These are phyloP conservation scores for Thalassiosira gravida DNA, from an alignment of 352 stramenopile genomes.

Conservation along the genomic window DNA sequence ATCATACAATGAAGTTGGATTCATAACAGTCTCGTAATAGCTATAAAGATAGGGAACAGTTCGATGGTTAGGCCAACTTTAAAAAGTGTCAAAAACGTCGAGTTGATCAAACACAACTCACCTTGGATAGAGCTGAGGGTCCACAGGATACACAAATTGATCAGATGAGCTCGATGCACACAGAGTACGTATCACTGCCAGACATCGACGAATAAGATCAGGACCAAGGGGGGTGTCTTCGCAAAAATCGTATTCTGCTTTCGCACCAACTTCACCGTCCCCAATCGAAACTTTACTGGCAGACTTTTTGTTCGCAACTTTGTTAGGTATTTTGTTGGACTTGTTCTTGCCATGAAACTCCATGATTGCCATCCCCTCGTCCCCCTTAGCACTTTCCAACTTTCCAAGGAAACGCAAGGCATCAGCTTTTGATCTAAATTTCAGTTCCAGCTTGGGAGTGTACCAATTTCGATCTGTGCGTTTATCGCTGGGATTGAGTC, in stretches of 20 bases:
- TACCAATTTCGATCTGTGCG: constrained; percentile 49
- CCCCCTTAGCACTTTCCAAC: constrained; percentile 34
- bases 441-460: constrained; percentile 52
- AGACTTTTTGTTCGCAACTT: constrained; percentile 17
- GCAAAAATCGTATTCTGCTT: constrained; percentile 80
- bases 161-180: constrained; percentile 71
- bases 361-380: constrained; percentile 52
- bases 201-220: constrained; percentile 82
- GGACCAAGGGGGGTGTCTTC: constrained; percentile 72
- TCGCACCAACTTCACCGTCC: constrained; percentile 25
- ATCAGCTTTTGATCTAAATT: constrained; percentile 50
- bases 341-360: constrained; percentile 53
- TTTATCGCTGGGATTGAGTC: constrained; percentile 43
- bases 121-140: constrained; percentile 83
- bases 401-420: constrained; percentile 32
- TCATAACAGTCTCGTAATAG: constrained; percentile 85
- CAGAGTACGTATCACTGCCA: constrained; percentile 79
- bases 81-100: background rate
- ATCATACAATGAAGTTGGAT: constrained; percentile 80
- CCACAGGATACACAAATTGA: constrained; percentile 84
- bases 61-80: background rate
- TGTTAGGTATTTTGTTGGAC: constrained; percentile 8
- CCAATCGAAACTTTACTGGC: constrained; percentile 2
- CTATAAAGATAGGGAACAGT: constrained; percentile 25
- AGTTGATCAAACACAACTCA: constrained; percentile 25